Percentiles rank a stretch among this genome's conserved stretches.
These are phyloP conservation scores for Glycine soja DNA, from an alignment of 306 rosid species.

Conservation along the genomic window DNA sequence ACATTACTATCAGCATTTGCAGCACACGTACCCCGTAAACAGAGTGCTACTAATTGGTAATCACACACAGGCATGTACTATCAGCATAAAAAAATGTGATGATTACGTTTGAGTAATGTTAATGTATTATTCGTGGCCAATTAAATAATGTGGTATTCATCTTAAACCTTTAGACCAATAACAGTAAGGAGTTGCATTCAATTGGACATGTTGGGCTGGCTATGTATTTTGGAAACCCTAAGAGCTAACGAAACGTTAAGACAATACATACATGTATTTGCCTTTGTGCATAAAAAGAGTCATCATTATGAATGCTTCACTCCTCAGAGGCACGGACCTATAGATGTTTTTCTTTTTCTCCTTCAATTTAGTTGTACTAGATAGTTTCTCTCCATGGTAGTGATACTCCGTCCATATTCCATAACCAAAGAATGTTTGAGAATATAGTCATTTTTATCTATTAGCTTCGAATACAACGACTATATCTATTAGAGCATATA, in stretches of 20 bases:
- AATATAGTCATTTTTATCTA: too few species aligned
- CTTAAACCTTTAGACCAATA: not conserved
- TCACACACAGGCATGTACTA: not conserved
- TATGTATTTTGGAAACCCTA: slow-evolving; percentile 24
- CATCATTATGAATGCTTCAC: not conserved
- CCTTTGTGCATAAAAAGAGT: slow-evolving; percentile 30
- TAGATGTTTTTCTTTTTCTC: not conserved
- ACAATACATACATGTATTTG: not conserved
- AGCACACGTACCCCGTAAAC: not conserved
- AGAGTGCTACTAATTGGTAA: not conserved
- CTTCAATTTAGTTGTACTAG: too few species aligned
- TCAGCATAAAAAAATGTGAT: not conserved
- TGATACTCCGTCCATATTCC: too few species aligned
- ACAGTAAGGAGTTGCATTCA: not conserved
- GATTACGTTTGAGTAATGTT: not conserved
- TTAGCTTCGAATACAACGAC: not conserved
- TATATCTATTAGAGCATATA: not conserved
- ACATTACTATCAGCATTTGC: not conserved
- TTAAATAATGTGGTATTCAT: not conserved
- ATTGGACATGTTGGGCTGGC: slow-evolving; percentile 31
- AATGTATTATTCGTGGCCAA: not conserved
- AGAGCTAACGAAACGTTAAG: slow-evolving; percentile 13
- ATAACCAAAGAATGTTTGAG: too few species aligned
- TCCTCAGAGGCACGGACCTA: not conserved
- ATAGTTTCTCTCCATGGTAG: too few species aligned